Evolutionary conservation across 148 eudicot genomes (phyloP).

Genomic region (Gaultheria prostrata): DNA sequence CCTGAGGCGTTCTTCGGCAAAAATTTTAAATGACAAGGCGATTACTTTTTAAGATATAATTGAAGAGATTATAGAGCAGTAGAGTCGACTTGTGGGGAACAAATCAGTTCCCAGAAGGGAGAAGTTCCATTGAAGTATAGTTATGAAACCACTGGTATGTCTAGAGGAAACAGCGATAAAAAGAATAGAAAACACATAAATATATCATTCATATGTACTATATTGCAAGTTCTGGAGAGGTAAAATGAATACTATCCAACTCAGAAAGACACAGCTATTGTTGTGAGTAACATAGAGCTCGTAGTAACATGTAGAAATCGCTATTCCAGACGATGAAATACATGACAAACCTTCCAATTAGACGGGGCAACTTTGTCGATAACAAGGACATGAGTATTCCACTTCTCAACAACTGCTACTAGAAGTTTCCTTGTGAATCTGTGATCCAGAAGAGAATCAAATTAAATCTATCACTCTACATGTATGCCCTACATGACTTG

Average conservation of each 20-base stretch:
- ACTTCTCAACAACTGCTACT: conserved; percentile 61
- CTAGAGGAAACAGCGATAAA: background rate
- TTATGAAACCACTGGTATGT: background rate
- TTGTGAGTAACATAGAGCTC: background rate
- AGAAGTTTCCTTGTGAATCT: conserved; percentile 76
- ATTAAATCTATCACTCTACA: background rate
- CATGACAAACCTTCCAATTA: conserved; percentile 63
- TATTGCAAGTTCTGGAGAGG: background rate
- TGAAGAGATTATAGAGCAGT: background rate
- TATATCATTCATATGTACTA: background rate
- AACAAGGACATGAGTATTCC: conserved; percentile 68
- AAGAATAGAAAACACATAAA: background rate
- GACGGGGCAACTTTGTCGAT: conserved; percentile 69
- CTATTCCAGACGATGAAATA: background rate
- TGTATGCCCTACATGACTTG: background rate
- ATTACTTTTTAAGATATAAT: background rate
- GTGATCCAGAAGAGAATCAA: conserved; percentile 20
- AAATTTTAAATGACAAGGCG: too few relatives aligned
- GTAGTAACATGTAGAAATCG: background rate
- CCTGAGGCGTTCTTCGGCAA: background rate
- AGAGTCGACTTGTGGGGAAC: background rate
- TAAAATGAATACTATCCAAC: background rate
- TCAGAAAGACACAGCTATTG: background rate
- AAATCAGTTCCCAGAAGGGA: background rate
- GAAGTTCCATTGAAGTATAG: background rate